Base-by-base conservation (phyloP, 2,329 filamentous ascomycete species). In the Malbranchea cinnamomea region DNA sequence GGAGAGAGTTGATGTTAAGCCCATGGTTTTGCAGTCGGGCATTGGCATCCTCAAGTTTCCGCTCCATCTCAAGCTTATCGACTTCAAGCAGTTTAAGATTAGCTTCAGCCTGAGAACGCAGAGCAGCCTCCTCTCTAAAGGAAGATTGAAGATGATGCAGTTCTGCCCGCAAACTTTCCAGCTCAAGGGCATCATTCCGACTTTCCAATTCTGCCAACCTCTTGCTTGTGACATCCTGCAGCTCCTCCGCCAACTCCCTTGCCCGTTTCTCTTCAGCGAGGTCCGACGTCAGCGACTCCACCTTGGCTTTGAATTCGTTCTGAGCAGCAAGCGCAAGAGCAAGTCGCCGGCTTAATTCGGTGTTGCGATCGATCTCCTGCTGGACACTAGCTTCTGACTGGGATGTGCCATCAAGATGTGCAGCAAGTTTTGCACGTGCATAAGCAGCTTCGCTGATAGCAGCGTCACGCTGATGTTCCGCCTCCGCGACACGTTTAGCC, bases 381-480 rank as follows among this genome's bases (percentile, higher is more conserved):
- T 57, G 69, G 31, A 54, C 49, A 40, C 33, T 64, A 26, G 74
- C 73, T 2, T 71, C 52, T 3, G 59, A 60, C 34, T 63, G 61
- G 5, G 66, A 64, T 5, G 65, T 68, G n/a, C 64, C 62, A 32
- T 73, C 67, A 21, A 69, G 74, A 39, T 84, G 78, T 5, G 84
- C 85, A 17, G 85, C 85, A 30, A 94, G 62, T 49, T 83, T 94
- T 2, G 91, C 84, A 49, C 91, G 93, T 19, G 85, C 82, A 54
- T 95, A 95, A 1, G 89, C 79, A 1, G 89, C 89, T 57, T 98
- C 91, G 44, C 78, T 80, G 31, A 98, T 76, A n/a, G 89, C 89
- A 23, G 78, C 75, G 54, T 98, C 89, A 29, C 91, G 71, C 59
- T 98, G 89, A 49, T 81, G 85, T 51, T 98, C 89, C 1, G 91